Percentiles rank a stretch among this genome's conserved stretches.
These are phyloP conservation scores for Phytophthora chlamydospora DNA, from an alignment of 352 stramenopile species.

Conservation along the genomic window DNA sequence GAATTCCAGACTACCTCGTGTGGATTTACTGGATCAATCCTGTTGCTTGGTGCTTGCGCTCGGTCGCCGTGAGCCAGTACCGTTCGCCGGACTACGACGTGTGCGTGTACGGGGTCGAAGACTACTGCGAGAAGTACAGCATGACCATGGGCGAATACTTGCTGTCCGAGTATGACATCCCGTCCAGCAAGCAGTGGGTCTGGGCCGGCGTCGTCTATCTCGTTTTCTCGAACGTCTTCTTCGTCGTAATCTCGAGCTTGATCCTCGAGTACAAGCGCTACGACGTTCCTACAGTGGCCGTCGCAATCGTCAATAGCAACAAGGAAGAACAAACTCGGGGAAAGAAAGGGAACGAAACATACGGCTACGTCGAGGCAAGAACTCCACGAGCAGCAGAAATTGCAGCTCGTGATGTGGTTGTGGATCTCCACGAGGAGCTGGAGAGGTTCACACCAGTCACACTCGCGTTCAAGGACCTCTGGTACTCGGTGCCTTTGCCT, in stretches of 20 bases:
- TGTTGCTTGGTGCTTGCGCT: constrained; percentile 40
- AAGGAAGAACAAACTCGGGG: no score
- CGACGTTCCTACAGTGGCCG: no score
- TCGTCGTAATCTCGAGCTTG: constrained; percentile 29
- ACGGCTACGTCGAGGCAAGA: no score
- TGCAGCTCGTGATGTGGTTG: no score
- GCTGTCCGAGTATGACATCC: constrained; percentile 28
- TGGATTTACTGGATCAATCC: constrained; percentile 64
- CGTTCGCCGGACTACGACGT: constrained; percentile 12
- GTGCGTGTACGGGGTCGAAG: constrained; percentile 32
- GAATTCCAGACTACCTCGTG: constrained; percentile 38
- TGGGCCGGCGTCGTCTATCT: constrained; percentile 32
- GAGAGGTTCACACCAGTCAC: no score
- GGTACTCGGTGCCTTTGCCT: constrained; percentile 31
- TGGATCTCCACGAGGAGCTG: no score
- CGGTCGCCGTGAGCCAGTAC: constrained; percentile 40
- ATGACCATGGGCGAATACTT: constrained; percentile 40
- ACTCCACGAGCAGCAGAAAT: no score
- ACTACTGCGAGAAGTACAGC: constrained; percentile 40
- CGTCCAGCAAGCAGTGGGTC: constrained; percentile 27
- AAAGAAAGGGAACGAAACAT: no score
- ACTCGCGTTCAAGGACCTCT: constrained; percentile 9
- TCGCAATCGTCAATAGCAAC: no score
- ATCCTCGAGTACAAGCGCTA: no score
- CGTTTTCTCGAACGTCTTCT: constrained; percentile 32